These are phyloP conservation scores for Diospyros lotus DNA, from an alignment of 148 eudicot genomes.

Conservation along the genomic window DNA sequence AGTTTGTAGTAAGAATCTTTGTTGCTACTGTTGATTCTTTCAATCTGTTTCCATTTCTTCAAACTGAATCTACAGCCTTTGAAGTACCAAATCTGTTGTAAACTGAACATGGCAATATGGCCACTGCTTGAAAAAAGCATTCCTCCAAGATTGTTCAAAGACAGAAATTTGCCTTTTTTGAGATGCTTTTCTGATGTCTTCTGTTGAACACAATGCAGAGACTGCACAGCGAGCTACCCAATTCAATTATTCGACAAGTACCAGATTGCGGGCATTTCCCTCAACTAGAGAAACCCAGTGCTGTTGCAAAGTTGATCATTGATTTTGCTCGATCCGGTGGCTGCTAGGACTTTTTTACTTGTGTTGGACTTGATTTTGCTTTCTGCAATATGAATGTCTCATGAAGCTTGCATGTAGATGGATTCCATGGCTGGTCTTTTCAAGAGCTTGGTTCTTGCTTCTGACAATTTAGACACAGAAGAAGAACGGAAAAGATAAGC, in stretches of 20 bases:
- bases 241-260: conserved; percentile 45
- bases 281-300: conserved; percentile 61
- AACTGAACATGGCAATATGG: neutral
- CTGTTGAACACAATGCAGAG: conserved; percentile 40
- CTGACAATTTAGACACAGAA: too few species aligned
- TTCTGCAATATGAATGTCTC: too few species aligned
- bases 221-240: conserved; percentile 46
- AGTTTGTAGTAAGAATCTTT: too few species aligned
- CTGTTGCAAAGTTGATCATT: conserved; percentile 46
- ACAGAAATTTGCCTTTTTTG: neutral
- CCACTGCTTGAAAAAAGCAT: neutral
- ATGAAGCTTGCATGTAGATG: too few species aligned
- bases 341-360: neutral
- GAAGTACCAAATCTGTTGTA: neutral
- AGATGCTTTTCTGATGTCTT: neutral
- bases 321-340: conserved; percentile 33
- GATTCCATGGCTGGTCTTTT: too few species aligned
- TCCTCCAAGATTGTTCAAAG: too few species aligned
- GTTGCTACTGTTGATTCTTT: too few species aligned
- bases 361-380: too few species aligned
- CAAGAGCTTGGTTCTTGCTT: too few species aligned
- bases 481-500: too few species aligned
- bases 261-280: conserved; percentile 80
- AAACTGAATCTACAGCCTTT: too few species aligned
- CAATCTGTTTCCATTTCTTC: too few species aligned